Evolutionary conservation across 176 grass and related monocot genomes (phyloP).

Genomic region (Triticum urartu): DNA sequence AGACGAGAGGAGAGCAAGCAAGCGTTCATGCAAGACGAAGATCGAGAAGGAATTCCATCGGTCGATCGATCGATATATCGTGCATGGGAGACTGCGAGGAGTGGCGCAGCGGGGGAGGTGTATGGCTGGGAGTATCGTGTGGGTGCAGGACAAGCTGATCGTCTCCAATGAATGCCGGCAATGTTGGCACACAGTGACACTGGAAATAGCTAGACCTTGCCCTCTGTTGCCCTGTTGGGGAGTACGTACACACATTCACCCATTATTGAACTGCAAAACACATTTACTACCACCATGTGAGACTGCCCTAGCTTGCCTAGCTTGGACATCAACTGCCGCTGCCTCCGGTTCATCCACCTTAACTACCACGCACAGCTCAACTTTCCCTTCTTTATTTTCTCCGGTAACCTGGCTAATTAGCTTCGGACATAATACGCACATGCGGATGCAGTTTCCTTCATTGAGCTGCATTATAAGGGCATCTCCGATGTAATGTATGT

Average conservation of each 20-base stretch:
- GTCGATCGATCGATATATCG: neutral
- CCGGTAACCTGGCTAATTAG: neutral
- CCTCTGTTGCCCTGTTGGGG: neutral
- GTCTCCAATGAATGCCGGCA: slow-evolving; percentile 32
- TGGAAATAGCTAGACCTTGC: neutral
- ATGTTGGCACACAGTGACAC: slow-evolving; percentile 37
- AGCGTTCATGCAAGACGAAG: neutral
- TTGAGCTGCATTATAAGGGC: neutral
- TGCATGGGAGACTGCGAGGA: neutral
- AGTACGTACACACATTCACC: slow-evolving; percentile 12
- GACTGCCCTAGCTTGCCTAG: neutral
- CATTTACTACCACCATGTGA: slow-evolving; percentile 37
- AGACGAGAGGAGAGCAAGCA: neutral
- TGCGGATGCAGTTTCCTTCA: neutral
- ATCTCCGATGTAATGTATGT: too few species aligned
- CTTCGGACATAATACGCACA: neutral
- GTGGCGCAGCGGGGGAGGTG: neutral
- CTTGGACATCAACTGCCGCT: neutral
- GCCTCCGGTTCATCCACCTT: neutral
- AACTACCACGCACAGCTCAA: neutral
- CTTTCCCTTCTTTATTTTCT: neutral
- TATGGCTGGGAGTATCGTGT: neutral
- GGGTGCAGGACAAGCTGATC: neutral
- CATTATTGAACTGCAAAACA: slow-evolving; percentile 38
- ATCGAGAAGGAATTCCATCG: neutral